Evolutionary conservation across 2,329 filamentous ascomycete genomes (phyloP).

Genomic region (Claviceps purpurea): DNA sequence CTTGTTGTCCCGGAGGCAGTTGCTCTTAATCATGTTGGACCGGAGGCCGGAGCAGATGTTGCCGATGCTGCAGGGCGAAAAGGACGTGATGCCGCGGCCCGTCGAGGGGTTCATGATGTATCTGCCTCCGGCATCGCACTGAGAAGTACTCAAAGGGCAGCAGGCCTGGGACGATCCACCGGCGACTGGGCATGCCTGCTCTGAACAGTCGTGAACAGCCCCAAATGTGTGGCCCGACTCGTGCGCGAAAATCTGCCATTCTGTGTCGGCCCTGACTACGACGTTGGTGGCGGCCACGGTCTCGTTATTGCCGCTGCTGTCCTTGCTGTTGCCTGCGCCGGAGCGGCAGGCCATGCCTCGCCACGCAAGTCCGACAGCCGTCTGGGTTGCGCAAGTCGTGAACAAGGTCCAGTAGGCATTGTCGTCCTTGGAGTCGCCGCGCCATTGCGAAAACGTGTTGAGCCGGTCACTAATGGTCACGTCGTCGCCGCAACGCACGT

Average conservation of each 20-base stretch:
- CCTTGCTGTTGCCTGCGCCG: slow-evolving; percentile 40
- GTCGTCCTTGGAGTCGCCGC: slow-evolving; percentile 59
- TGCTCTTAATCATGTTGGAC: slow-evolving; percentile 55
- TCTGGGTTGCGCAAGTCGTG: slow-evolving; percentile 66
- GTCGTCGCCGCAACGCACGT: slow-evolving; percentile 54
- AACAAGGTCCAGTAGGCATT: slow-evolving; percentile 93
- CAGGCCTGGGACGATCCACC: slow-evolving; percentile 43
- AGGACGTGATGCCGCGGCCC: slow-evolving; percentile 54
- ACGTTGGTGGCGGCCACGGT: slow-evolving; percentile 80
- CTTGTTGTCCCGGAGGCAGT: slow-evolving; percentile 74
- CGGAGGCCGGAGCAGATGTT: slow-evolving; percentile 85
- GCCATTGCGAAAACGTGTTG: slow-evolving; percentile 81
- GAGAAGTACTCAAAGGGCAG: slow-evolving; percentile 57
- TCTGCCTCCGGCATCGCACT: slow-evolving; percentile 61
- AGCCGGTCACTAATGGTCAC: slow-evolving; percentile 62
- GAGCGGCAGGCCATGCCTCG: slow-evolving; percentile 69
- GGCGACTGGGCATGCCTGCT: slow-evolving; percentile 50
- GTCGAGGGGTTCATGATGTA: slow-evolving; percentile 98
- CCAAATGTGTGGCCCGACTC: slow-evolving; percentile 92
- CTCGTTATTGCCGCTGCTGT: slow-evolving; percentile 41
- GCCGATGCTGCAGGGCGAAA: slow-evolving; percentile 80
- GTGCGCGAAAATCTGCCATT: slow-evolving; percentile 95
- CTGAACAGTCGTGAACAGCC: slow-evolving; percentile 83
- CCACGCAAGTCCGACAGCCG: slow-evolving; percentile 87
- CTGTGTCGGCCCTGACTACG: slow-evolving; percentile 66